Evolutionary conservation across 768 basidiomycete genomes (phyloP).

Genomic region (Boletus patriciae): DNA sequence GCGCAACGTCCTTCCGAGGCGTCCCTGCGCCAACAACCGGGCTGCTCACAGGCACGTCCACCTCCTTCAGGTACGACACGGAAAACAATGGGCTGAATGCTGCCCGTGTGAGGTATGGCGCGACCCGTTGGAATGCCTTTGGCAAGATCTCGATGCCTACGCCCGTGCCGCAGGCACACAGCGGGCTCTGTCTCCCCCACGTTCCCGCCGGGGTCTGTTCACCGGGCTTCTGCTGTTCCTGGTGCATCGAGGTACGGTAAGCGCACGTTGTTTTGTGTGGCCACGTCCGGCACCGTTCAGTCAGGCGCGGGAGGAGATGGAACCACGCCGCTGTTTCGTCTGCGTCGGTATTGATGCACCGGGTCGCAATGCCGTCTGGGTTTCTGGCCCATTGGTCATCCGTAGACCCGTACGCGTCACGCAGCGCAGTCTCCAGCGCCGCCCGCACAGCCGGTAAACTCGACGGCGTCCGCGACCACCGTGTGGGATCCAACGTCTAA

Average conservation of each 20-base stretch:
- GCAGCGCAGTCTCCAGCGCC: not conserved
- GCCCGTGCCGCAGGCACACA: constrained; percentile 18
- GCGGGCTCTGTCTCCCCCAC: constrained; percentile 4
- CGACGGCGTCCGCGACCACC: constrained; percentile 48
- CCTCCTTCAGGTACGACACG: constrained; percentile 45
- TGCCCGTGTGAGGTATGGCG: constrained; percentile 47
- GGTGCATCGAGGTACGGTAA: constrained; percentile 25
- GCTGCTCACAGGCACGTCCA: not conserved
- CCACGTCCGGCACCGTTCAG: constrained; percentile 57
- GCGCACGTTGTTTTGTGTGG: constrained; percentile 44
- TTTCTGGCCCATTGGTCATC: not conserved
- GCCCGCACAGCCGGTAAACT: constrained; percentile 15
- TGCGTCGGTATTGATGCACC: constrained; percentile 8
- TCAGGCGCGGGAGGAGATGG: constrained; percentile 49
- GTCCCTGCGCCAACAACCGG: not conserved
- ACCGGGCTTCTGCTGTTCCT: constrained; percentile 10
- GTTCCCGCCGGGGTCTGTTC: constrained; percentile 35
- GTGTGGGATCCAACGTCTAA: constrained; percentile 46
- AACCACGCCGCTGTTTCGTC: constrained; percentile 42
- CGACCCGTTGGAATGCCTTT: constrained; percentile 39
- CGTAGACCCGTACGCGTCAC: too few species aligned
- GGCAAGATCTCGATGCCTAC: constrained; percentile 15
- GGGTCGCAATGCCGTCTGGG: constrained; percentile 4
- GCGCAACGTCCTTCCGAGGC: not conserved
- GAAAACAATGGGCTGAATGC: constrained; percentile 56